Conservation (phyloP, 768 basidiomycete species). For the Russula foetens region DNA sequence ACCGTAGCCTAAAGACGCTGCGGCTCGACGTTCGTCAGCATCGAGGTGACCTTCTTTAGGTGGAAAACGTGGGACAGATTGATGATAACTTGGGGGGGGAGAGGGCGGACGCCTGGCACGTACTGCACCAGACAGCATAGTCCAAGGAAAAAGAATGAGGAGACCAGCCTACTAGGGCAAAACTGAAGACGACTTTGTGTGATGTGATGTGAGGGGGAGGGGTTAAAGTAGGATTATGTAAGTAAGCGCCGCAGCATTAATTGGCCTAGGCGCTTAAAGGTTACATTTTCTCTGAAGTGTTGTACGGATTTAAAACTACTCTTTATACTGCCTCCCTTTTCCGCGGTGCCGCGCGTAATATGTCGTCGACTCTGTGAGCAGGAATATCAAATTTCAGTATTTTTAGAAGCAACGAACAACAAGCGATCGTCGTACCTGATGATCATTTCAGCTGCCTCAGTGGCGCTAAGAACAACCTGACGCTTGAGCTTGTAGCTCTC, state of each 20-base stretch:
- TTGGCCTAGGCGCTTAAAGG: too few relatives aligned
- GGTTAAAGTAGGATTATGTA: too few relatives aligned
- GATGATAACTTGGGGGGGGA: conserved; percentile 15
- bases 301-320: neutral
- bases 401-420: neutral
- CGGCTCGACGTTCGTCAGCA: conserved; percentile 21
- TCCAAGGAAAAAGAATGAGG: conserved; percentile 4
- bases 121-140: conserved; percentile 23
- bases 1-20: conserved; percentile 18
- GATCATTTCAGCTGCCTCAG: conserved; percentile 98
- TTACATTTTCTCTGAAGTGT: too few relatives aligned
- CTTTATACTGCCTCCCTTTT: conserved; percentile 69
- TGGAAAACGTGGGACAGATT: conserved; percentile 15
- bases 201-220: too few relatives aligned
- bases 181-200: too few relatives aligned
- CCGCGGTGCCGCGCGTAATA: conserved; percentile 80
- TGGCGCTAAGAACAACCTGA: conserved; percentile 90
- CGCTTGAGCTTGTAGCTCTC: conserved; percentile 97
- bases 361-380: conserved; percentile 73
- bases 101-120: conserved; percentile 19
- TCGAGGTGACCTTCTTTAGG: conserved; percentile 20
- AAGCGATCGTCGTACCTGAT: conserved; percentile 51
- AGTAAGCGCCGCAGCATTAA: too few relatives aligned
- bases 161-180: neutral
- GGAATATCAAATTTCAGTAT: neutral